Conservation (phyloP, 139 green algal species). For the Coelastrella sp. region DNA sequence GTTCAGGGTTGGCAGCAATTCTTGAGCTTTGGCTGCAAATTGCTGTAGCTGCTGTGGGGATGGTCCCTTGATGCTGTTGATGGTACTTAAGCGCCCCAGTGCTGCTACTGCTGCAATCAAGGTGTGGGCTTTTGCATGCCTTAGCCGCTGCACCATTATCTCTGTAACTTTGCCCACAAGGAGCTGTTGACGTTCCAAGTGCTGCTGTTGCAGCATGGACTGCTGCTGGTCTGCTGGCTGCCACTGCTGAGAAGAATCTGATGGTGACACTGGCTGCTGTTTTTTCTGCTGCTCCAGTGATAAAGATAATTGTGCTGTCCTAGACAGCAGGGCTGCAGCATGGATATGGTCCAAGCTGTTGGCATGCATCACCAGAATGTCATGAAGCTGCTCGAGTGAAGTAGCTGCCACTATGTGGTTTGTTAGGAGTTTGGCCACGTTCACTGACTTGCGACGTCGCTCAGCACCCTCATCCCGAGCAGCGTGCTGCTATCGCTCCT, state of each 20-base stretch:
- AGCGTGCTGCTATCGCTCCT: background rate
- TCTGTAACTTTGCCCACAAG: background rate
- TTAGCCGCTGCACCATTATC: conserved; percentile 33
- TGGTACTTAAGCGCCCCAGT: conserved; percentile 3
- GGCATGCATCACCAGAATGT: background rate
- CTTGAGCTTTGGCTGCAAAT: background rate
- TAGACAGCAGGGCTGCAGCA: conserved; percentile 19
- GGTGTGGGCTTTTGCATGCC: conserved; percentile 25
- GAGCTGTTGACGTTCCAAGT: conserved; percentile 23
- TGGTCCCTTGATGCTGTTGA: background rate
- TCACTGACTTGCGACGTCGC: conserved; percentile 4
- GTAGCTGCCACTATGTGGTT: conserved; percentile 32
- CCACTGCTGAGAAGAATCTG: background rate
- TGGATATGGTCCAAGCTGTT: conserved; percentile 41
- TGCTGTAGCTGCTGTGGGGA: conserved; percentile 23
- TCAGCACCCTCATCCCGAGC: background rate
- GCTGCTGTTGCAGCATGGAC: background rate
- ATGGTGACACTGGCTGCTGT: background rate
- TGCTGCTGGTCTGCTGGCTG: background rate
- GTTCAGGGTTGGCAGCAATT: conserved; percentile 9
- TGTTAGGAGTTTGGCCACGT: conserved; percentile 38
- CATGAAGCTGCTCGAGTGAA: conserved; percentile 32
- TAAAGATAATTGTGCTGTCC: background rate
- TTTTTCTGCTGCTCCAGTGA: background rate
- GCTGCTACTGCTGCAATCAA: conserved; percentile 18